A percentile compares a stretch with the other conserved stretches of the same genome.
These are phyloP conservation scores for Calamus simplicifolius DNA, from an alignment of 176 grass and related monocot species.

Conservation along the genomic window DNA sequence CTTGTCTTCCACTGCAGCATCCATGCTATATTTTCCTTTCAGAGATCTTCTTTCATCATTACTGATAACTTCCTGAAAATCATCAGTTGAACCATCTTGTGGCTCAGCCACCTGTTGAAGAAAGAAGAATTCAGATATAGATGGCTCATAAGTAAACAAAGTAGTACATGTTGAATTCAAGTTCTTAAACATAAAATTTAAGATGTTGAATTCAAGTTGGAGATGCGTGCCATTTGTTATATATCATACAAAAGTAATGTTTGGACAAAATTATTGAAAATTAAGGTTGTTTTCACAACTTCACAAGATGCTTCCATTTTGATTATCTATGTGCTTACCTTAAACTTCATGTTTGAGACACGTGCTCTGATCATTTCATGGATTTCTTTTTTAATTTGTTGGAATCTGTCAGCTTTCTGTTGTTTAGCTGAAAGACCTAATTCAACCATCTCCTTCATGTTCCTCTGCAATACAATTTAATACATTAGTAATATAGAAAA, in stretches of 20 bases:
- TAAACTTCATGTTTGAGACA: slow-evolving; percentile 47
- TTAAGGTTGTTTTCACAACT: no score
- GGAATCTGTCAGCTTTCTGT: slow-evolving; percentile 76
- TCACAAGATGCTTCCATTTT: no score
- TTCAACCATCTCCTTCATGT: slow-evolving; percentile 98
- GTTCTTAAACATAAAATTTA: no score
- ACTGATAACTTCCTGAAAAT: slow-evolving; percentile 51
- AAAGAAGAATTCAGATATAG: background rate
- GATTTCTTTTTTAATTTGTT: slow-evolving; percentile 78
- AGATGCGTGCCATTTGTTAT: no score
- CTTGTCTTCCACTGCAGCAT: slow-evolving; percentile 75
- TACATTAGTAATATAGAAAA: no score
- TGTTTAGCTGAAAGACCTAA: slow-evolving; percentile 85
- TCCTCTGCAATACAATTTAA: slow-evolving; percentile 43
- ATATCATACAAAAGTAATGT: no score
- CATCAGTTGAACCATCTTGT: slow-evolving; percentile 69
- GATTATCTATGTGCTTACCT: slow-evolving; percentile 24
- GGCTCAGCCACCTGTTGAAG: slow-evolving; percentile 25
- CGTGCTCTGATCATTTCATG: slow-evolving; percentile 83
- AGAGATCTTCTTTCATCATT: slow-evolving; percentile 47
- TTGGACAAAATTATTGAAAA: no score
- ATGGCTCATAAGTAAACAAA: no score
- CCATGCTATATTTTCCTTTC: slow-evolving; percentile 70
- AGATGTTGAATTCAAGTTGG: no score
- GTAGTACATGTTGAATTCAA: no score